Evolutionary conservation across 805 yeast species (phyloP).

Genomic region (Nakazawaea ambrosiae): DNA sequence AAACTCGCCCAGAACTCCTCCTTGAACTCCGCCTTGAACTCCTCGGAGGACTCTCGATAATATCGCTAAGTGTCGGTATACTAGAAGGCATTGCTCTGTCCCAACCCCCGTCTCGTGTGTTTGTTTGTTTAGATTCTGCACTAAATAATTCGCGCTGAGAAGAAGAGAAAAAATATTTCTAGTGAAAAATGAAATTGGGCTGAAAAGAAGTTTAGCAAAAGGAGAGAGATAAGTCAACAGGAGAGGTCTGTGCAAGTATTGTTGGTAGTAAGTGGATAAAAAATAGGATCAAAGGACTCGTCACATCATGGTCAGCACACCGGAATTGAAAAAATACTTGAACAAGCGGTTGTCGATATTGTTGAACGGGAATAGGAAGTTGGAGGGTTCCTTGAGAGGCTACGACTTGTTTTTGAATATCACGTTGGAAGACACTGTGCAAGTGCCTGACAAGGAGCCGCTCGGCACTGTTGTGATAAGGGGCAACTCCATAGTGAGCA

Average conservation of each 20-base stretch:
- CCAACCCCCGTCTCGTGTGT: background rate
- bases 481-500: constrained; percentile 45
- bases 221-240: no score
- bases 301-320: constrained; percentile 24
- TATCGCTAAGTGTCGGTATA: constrained; percentile 6
- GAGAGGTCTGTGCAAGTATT: no score
- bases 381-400: constrained; percentile 79
- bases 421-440: constrained; percentile 23
- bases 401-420: constrained; percentile 53
- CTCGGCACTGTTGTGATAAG: constrained; percentile 36
- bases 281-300: no score
- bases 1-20: no score
- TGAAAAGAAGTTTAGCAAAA: no score
- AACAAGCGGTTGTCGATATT: constrained; percentile 70
- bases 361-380: constrained; percentile 70
- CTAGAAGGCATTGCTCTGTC: constrained; percentile 3
- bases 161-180: background rate
- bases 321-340: constrained; percentile 51
- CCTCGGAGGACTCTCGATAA: constrained; percentile 6
- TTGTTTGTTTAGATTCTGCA: no score
- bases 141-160: background rate
- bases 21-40: no score
- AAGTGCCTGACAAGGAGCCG: constrained; percentile 12
- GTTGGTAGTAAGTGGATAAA: no score
- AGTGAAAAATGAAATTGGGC: no score